phyloP scores from a whole-genome alignment of 495 filamentous ascomycete genomes.

The Talaromyces borbonicus region DNA sequence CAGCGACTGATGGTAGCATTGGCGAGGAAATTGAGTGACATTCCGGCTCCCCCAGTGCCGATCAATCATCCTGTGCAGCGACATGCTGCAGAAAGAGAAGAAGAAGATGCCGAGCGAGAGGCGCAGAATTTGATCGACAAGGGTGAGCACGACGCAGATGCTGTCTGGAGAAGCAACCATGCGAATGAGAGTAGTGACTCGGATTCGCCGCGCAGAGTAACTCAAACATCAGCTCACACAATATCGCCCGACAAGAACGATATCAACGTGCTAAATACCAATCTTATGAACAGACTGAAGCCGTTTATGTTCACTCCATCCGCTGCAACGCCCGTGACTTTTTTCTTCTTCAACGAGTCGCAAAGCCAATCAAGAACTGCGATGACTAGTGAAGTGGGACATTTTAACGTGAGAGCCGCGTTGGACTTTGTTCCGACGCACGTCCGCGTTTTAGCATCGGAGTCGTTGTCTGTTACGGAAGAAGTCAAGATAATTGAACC shows the following conservation, averaged over 20 bases:
- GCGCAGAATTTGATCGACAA: constrained; percentile 61
- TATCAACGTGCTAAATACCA: constrained; percentile 67
- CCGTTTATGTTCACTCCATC: constrained; percentile 84
- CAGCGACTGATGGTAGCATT: constrained; percentile 78
- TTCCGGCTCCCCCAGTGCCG: constrained; percentile 53
- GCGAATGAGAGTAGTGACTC: constrained; percentile 12
- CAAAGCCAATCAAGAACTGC: constrained; percentile 70
- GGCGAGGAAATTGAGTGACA: constrained; percentile 72
- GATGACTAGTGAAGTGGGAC: constrained; percentile 72
- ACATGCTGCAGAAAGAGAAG: constrained; percentile 29
- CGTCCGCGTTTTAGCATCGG: constrained; percentile 75
- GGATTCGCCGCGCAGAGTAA: not conserved
- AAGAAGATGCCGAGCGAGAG: constrained; percentile 58
- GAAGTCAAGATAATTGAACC: constrained; percentile 66
- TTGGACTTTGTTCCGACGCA: constrained; percentile 87
- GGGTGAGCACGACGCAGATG: constrained; percentile 59
- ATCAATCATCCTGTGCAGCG: constrained; percentile 24
- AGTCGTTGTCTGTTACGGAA: constrained; percentile 70
- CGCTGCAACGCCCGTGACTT: constrained; percentile 61
- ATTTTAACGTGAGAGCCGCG: constrained; percentile 68
- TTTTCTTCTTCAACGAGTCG: constrained; percentile 85
- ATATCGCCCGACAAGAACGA: constrained; percentile 52
- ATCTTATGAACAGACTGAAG: constrained; percentile 74
- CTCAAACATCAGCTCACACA: constrained; percentile 33
- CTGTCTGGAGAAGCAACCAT: constrained; percentile 44